phyloP scores from a whole-genome alignment of 371 early-diverging fungal genomes.

The Mucor saturninus region DNA sequence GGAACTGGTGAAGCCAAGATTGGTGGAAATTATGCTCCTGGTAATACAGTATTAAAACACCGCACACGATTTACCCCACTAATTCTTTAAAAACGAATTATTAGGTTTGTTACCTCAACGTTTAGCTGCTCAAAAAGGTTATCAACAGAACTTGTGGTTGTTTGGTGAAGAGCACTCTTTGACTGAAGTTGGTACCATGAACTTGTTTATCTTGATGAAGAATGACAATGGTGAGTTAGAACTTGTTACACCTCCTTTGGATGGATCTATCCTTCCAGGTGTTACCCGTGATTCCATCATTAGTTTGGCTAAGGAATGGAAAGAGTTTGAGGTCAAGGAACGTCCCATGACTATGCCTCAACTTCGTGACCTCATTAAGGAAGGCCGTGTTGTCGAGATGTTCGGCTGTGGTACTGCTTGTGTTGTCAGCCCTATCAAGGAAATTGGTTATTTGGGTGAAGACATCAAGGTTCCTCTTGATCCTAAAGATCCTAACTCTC shows the following conservation, averaged over 20 bases:
- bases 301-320: constrained; percentile 80
- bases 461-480: constrained; percentile 88
- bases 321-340: constrained; percentile 91
- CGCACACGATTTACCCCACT: no score
- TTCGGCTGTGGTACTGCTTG: constrained; percentile 97
- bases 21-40: constrained; percentile 83
- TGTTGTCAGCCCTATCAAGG: constrained; percentile 93
- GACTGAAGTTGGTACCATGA: constrained; percentile 98
- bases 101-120: constrained; percentile 79
- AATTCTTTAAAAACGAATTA: no score
- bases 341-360: constrained; percentile 85
- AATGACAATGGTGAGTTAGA: constrained; percentile 81
- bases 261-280: constrained; percentile 96
- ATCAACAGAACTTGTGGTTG: constrained; percentile 95
- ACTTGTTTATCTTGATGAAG: constrained; percentile 88
- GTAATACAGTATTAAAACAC: constrained; percentile 23
- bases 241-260: constrained; percentile 91
- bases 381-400: constrained; percentile 75
- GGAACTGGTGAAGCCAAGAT: constrained; percentile 95
- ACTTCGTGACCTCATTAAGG: constrained; percentile 73
- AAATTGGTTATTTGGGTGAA: constrained; percentile 72
- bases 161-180: constrained; percentile 86
- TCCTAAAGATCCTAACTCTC: constrained; percentile 74
- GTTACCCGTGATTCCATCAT: constrained; percentile 97
- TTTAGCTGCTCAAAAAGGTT: constrained; percentile 84